Evolutionary conservation across 495 filamentous ascomycete species (phyloP).

Genomic region (Lineolata rhizophorae): DNA sequence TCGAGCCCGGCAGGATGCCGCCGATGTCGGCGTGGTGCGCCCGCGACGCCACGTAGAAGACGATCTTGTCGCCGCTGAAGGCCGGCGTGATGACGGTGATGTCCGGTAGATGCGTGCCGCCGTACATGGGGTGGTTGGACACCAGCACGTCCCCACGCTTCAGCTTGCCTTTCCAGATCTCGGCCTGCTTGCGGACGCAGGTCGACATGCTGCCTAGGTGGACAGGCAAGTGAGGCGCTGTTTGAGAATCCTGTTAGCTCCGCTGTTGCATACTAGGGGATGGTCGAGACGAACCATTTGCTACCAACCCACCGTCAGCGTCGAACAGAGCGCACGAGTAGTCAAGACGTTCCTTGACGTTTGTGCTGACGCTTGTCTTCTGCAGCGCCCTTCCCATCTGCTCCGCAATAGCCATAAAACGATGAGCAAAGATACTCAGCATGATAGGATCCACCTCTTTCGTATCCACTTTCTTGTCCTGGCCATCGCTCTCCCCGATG

Average conservation of each 20-base stretch:
- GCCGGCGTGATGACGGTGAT: slow-evolving; percentile 90
- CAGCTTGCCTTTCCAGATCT: slow-evolving; percentile 79
- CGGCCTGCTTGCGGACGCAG: slow-evolving; percentile 76
- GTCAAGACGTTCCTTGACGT: slow-evolving; percentile 92
- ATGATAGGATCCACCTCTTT: slow-evolving; percentile 65
- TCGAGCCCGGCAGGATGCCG: slow-evolving; percentile 84
- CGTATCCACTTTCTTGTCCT: slow-evolving; percentile 25
- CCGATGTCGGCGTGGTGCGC: slow-evolving; percentile 97
- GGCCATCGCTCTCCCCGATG: slow-evolving; percentile 33
- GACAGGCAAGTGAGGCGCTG: slow-evolving; percentile 76
- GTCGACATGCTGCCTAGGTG: slow-evolving; percentile 91
- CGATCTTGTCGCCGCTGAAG: slow-evolving; percentile 66
- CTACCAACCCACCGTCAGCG: slow-evolving; percentile 70
- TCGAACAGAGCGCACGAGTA: slow-evolving; percentile 96
- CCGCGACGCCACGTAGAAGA: slow-evolving; percentile 91
- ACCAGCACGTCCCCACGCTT: slow-evolving; percentile 86
- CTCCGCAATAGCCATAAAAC: slow-evolving; percentile 98
- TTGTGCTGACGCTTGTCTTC: slow-evolving; percentile 93
- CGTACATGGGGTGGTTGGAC: slow-evolving; percentile 87
- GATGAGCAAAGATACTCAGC: slow-evolving; percentile 84
- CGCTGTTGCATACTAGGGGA: background rate
- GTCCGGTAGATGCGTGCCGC: slow-evolving; percentile 74
- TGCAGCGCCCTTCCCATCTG: slow-evolving; percentile 93
- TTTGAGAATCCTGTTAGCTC: background rate
- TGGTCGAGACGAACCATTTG: slow-evolving; percentile 35